Evolutionary conservation across 2,329 filamentous ascomycete species (phyloP).

Genomic region (Alternaria viburni): DNA sequence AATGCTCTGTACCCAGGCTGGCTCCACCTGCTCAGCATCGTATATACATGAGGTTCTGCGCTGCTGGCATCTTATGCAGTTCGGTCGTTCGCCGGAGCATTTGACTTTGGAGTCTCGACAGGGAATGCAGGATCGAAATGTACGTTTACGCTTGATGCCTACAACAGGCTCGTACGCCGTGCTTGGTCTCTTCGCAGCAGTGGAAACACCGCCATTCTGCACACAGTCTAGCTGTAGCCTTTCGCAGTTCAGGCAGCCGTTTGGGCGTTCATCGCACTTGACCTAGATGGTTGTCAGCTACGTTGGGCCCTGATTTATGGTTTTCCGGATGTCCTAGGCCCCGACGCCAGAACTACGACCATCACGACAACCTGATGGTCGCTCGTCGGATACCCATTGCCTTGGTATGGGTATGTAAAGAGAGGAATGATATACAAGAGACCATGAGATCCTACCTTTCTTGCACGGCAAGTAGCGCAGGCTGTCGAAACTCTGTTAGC

Average conservation of each 20-base stretch:
- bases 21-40: slow-evolving; percentile 38
- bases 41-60: slow-evolving; percentile 32
- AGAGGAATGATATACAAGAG: background rate
- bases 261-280: slow-evolving; percentile 41
- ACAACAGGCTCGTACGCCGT: slow-evolving; percentile 26
- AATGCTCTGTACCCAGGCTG: slow-evolving; percentile 41
- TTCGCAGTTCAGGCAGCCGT: slow-evolving; percentile 41
- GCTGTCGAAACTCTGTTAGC: slow-evolving; percentile 17
- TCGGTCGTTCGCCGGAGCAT: slow-evolving; percentile 40
- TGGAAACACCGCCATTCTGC: slow-evolving; percentile 26
- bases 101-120: slow-evolving; percentile 43
- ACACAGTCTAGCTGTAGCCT: slow-evolving; percentile 37
- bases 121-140: slow-evolving; percentile 39
- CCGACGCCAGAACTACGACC: background rate
- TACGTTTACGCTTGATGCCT: slow-evolving; percentile 41
- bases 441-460: slow-evolving; percentile 16
- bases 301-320: background rate
- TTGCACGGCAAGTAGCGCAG: slow-evolving; percentile 25
- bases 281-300: slow-evolving; percentile 26
- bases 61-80: slow-evolving; percentile 37
- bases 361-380: background rate
- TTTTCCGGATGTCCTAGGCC: background rate
- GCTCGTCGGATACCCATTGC: background rate
- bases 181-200: slow-evolving; percentile 21
- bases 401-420: background rate